Conservation (phyloP, 192 early-diverging fungal species). For the Gaertneriomyces semiglobifer region DNA sequence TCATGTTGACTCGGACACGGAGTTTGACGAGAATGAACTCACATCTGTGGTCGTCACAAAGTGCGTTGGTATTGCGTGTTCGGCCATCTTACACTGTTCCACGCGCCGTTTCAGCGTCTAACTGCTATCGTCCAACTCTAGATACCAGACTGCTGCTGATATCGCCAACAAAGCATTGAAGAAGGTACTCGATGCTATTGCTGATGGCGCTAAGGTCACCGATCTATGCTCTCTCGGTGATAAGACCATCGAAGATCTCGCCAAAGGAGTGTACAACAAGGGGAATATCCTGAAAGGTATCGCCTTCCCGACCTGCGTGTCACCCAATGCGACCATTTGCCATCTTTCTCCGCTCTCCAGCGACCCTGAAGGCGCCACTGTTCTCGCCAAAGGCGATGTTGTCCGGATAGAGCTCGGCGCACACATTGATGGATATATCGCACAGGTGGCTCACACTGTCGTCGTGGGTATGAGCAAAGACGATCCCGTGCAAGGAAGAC, state of each 20-base stretch:
- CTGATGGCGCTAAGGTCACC: constrained; percentile 77
- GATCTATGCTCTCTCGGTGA: constrained; percentile 90
- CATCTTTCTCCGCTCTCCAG: constrained; percentile 82
- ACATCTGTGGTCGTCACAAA: constrained; percentile 45
- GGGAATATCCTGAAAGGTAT: constrained; percentile 75
- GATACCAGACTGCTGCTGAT: constrained; percentile 50
- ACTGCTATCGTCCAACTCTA: too few species aligned
- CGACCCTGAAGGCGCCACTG: constrained; percentile 62
- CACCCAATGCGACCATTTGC: constrained; percentile 80
- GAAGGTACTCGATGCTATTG: constrained; percentile 63
- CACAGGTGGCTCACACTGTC: constrained; percentile 81
- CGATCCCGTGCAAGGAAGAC: constrained; percentile 67
- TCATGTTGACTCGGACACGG: constrained; percentile 2
- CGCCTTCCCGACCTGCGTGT: constrained; percentile 89
- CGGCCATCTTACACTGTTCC: too few species aligned
- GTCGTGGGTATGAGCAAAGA: constrained; percentile 79
- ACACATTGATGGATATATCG: constrained; percentile 90
- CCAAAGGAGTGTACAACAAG: constrained; percentile 79
- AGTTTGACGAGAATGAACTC: constrained; percentile 45
- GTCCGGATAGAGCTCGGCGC: constrained; percentile 89
- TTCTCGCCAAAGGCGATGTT: constrained; percentile 82
- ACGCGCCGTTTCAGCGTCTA: too few species aligned
- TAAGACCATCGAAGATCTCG: constrained; percentile 69
- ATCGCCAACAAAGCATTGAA: constrained; percentile 63
- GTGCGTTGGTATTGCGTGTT: too few species aligned